A percentile compares a stretch with the other conserved stretches of the same genome.
These are phyloP conservation scores for Juglanconis sp. DNA, from an alignment of 2,329 filamentous ascomycete genomes.

Conservation along the genomic window DNA sequence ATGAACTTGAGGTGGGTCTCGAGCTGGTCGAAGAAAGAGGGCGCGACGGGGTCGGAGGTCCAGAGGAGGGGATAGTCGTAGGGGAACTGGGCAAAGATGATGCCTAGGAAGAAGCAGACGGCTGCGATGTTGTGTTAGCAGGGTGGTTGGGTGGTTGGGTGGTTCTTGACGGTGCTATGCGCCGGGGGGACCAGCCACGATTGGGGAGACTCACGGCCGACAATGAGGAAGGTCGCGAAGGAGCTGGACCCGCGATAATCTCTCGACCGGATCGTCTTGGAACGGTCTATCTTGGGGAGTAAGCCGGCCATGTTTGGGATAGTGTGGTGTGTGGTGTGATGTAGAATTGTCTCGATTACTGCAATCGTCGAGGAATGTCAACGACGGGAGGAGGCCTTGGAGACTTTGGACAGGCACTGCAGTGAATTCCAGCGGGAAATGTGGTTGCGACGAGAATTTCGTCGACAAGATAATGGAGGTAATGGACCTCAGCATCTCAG, in stretches of 20 bases:
- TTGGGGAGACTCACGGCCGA: slow-evolving; percentile 68
- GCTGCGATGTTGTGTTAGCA: slow-evolving; percentile 42
- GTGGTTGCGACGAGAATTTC: neutral
- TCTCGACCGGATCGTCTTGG: slow-evolving; percentile 55
- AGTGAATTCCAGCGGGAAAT: neutral
- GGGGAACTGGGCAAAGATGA: slow-evolving; percentile 93
- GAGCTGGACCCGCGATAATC: slow-evolving; percentile 62
- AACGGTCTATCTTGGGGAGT: slow-evolving; percentile 41
- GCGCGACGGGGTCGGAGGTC: slow-evolving; percentile 62
- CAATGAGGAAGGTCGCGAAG: slow-evolving; percentile 95
- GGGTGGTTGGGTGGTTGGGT: slow-evolving; percentile 14
- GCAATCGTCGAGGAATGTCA: neutral
- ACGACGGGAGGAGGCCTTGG: neutral
- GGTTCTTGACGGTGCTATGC: neutral
- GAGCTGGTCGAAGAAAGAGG: slow-evolving; percentile 75
- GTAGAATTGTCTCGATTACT: neutral
- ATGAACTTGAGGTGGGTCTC: slow-evolving; percentile 89
- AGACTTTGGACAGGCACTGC: neutral
- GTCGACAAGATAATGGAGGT: neutral
- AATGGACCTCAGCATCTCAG: neutral
- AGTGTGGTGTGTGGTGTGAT: neutral
- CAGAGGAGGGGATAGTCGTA: slow-evolving; percentile 93
- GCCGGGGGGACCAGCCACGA: slow-evolving; percentile 13
- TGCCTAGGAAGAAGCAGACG: slow-evolving; percentile 95
- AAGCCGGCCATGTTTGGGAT: slow-evolving; percentile 13